Evolutionary conservation across 1,284 basidiomycete genomes (phyloP).

Genomic region (Trichosporon asahii): DNA sequence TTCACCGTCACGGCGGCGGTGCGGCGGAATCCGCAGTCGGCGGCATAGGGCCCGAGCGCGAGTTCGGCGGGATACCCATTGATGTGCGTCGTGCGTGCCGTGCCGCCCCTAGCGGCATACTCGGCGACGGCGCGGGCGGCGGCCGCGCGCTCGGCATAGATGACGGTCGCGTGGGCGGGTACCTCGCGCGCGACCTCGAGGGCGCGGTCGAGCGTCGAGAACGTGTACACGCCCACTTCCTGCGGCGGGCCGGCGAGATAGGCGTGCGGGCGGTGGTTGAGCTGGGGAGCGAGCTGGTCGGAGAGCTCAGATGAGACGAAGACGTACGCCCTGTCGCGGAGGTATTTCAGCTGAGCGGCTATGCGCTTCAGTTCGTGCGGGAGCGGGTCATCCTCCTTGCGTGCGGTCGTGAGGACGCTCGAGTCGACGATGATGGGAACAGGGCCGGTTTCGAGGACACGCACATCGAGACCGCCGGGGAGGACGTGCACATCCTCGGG

Average conservation of each 20-base stretch:
- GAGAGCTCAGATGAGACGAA: not conserved
- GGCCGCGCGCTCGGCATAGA: slow-evolving; percentile 4
- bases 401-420: not conserved
- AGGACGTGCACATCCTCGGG: not conserved
- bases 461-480: not conserved
- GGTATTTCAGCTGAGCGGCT: not conserved
- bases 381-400: not conserved
- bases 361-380: slow-evolving; percentile 5
- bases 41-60: not conserved
- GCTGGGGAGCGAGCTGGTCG: not conserved
- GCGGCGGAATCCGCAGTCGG: not conserved
- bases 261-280: not conserved
- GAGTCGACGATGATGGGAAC: not conserved
- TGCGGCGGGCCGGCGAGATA: not conserved
- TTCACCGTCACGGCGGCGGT: not conserved
- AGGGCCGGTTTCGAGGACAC: not conserved
- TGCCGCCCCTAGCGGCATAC: not conserved
- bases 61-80: not conserved
- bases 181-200: not conserved
- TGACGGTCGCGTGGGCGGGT: not conserved
- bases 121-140: not conserved
- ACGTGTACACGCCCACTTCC: not conserved
- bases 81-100: not conserved
- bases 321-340: not conserved
- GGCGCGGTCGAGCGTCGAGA: not conserved